Base-by-base conservation (phyloP, 2,329 filamentous ascomycete species). In the Aspergillus intermedius region DNA sequence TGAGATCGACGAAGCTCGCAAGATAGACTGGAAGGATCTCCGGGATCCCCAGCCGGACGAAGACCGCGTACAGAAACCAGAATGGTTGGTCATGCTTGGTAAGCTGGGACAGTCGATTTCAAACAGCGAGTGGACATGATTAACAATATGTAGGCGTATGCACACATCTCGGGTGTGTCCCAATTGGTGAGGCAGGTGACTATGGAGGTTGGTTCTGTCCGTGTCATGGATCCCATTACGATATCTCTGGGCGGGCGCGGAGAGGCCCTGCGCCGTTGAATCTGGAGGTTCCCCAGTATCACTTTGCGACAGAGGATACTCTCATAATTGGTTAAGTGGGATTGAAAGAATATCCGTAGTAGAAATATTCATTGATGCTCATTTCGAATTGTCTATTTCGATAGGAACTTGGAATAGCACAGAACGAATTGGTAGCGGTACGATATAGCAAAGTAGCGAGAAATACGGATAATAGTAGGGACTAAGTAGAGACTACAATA, bases 121-220 rank as follows among this genome's bases (percentile, higher is more conserved):
- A 19, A 37, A 15, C n/a, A 37, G 34, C 5, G 34, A 37, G 34
- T 10, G 34, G 34, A 19, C 34, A 9, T 2, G 34, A 5, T 48
- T 49, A 50, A 57, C 37, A 5, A 12, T 3, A 40, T 12, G 6
- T 19, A 91, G 88, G 90, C 76, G 91, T 98, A 74, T 98, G 93
- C 87, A 98, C 93, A 67, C 93, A 98, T 77, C 79, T 98, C 69
- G 93, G 93, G 77, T 98, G 93, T 82, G 93, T 98, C 62, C 93
- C 93, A 69, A 98, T 98, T 66, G 93, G 94, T 67, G 93, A 98
- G 80, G 89, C 93, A 58, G 93, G 93, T 73, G 94, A 98, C 76
- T 98, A 80, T 67, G 93, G 93, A 71, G 93, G 93, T 70, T 98
- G 93, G 93, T 98, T 98, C 87, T 98, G 93, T 81, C 93, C 93